Percentiles rank a stretch among this genome's conserved stretches.
Conservation (phyloP, 1,284 basidiomycete species). For the Sporisorium iseilematis-ciliati region DNA sequence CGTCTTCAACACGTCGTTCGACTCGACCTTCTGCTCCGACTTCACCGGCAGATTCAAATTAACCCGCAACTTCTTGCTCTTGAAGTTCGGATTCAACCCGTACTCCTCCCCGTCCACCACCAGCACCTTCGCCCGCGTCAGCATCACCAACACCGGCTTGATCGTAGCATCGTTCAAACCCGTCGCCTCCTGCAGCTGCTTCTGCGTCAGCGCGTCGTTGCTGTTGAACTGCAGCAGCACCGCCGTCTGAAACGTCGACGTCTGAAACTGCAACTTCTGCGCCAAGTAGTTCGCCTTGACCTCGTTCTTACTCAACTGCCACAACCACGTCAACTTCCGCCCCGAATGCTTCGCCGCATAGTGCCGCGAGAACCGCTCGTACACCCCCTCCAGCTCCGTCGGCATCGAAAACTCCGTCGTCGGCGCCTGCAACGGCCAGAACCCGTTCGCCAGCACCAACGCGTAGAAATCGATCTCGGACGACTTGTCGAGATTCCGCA, state of each 20-base stretch:
- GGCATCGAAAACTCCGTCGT: conserved; percentile 90
- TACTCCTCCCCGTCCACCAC: conserved; percentile 79
- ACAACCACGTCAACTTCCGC: conserved; percentile 95
- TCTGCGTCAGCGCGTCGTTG: conserved; percentile 83
- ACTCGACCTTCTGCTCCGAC: conserved; percentile 92
- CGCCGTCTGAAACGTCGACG: conserved; percentile 93
- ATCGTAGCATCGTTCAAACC: conserved; percentile 85
- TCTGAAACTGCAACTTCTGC: conserved; percentile 96
- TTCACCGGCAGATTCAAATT: conserved; percentile 94
- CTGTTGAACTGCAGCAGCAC: conserved; percentile 92
- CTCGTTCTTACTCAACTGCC: conserved; percentile 98
- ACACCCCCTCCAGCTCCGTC: conserved; percentile 84
- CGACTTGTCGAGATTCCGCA: no score
- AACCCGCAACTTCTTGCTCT: conserved; percentile 87
- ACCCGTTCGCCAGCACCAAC: conserved; percentile 94
- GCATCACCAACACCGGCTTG: conserved; percentile 82
- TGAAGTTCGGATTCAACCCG: conserved; percentile 81
- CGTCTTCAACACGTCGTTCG: conserved; percentile 89
- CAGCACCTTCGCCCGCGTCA: conserved; percentile 91
- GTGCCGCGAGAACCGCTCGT: conserved; percentile 92
- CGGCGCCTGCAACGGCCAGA: conserved; percentile 91
- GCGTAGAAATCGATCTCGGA: conserved; percentile 87
- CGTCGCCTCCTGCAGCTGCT: conserved; percentile 86
- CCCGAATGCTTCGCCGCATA: conserved; percentile 95
- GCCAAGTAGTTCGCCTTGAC: conserved; percentile 90